Base-by-base conservation (phyloP, 148 eudicot species). In the Diospyros lotus region DNA sequence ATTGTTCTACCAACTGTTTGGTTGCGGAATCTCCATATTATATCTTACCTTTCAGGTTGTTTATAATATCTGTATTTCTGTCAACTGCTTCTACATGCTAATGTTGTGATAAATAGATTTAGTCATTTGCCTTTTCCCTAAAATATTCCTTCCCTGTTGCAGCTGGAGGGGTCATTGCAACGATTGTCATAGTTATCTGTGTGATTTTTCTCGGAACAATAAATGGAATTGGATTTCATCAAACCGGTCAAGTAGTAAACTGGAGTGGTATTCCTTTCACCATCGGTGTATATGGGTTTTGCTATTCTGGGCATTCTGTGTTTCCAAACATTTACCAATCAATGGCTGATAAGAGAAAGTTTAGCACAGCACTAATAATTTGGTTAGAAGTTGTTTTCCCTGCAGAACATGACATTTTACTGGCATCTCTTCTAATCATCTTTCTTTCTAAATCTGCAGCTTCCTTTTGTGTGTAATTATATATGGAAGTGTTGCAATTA, bases 301-400 rank as follows among this genome's bases (percentile, higher is more conserved):
- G 97, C 77, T 94, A 82, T 64, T 86, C 98, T 0, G 98, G 98
- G 44, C 98, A 90, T 79, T 76, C 96, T 17, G 97, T 92, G 38
- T 89, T 94, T 77, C 98, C 98, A 42, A 94, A 94, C 75, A 92
- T 94, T 44, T 94, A 94, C 73, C 97, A 94, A 69, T 94, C 97
- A 41, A 94, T 94, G 98, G 93, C 94, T 45, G 88, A 94, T 79
- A 94, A 92, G 75, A 86, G 86, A 44, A 82, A 92, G 84, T 94
- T 92, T 77, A 90, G 86, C 18, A 73, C 76, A 42, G 98, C 98
- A 55, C 45, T 92, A 14, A 54, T 85, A 53, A 46, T 82, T 63
- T 80, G 91, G 97, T 94, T 81, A 15, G 53, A 2, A 60, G 5
- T 48, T 58, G 50, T 38, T 52, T 6, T 61, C 28, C 50, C 67